Evolutionary conservation across 1,284 basidiomycete genomes (phyloP), one percentile per base, ranked within the genome.

Genomic region (Trichosporon faecale): DNA sequence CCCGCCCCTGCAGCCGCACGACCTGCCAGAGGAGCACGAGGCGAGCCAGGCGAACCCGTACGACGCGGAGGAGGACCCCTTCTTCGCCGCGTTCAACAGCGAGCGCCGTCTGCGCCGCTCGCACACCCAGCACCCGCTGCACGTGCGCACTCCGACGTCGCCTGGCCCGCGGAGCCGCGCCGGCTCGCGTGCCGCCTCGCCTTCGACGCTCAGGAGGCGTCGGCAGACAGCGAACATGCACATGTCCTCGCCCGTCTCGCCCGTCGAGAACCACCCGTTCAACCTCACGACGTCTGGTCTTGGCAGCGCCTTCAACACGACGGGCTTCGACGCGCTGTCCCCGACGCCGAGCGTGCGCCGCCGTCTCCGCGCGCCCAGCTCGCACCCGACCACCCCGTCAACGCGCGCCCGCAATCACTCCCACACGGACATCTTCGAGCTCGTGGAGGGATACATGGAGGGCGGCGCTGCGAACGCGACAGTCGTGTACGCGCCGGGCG

Each of bases 401-500:
- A 79, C 80, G 12, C 74, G 83, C 25, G 70, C 72, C 14, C 76
- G 82, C 64, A 78, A 77, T 44, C 68, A 74, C 49, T 81, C 79
- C 65, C 80, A 83, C 74, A 77, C 78, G 18, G 81, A 83, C 71
- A 81, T 83, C 33, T 74, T 78, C 55, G 67, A 77, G 37, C 76
- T 84, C 55, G 79, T 84, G 23, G 80, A 83, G 60, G 78, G 79
- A 7, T 84, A 84, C 69, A 72, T 78, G 12, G 79, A 79, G 70
- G 77, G 77, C 23, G 83, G 83, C 9, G 80, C 82, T 6, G 82
- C 83, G 16, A 82, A 82, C 69, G 74, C 79, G 65, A 84, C 83
- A 35, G 78, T 78, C 3, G 78, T 84, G n/a, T 82, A 80, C 68
- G 76, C 76, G 6, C 77, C 82, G 0, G 78, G 78, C 21, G 79